phyloP scores from a whole-genome alignment of 495 filamentous ascomycete genomes.

The Melanomma pulvis-pyrius region DNA sequence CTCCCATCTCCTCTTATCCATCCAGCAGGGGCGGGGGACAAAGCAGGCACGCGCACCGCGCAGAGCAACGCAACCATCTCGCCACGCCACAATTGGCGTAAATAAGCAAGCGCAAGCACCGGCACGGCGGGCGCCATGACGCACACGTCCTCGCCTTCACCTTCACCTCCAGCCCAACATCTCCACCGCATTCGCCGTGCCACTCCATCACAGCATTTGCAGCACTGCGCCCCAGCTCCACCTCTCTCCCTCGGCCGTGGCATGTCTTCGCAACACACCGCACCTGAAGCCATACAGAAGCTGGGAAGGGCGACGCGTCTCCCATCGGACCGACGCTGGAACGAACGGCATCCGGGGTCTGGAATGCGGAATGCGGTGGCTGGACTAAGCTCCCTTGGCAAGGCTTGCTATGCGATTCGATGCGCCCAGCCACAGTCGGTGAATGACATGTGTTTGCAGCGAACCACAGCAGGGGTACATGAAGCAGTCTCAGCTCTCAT shows the following conservation, averaged over 20 bases:
- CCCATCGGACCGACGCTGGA: neutral
- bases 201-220: no score
- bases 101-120: conserved; percentile 4
- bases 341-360: neutral
- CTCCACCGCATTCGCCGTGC: no score
- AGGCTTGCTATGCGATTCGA: conserved; percentile 10
- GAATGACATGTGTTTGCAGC: neutral
- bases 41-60: neutral
- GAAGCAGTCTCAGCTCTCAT: conserved; percentile 1
- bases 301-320: neutral
- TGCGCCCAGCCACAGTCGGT: neutral
- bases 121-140: neutral
- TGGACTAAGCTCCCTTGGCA: conserved; percentile 20
- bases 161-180: no score
- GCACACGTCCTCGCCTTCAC: neutral
- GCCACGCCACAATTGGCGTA: conserved; percentile 17
- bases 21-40: no score
- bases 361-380: no score
- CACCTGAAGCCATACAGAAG: neutral
- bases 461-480: neutral
- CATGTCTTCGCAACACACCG: neutral
- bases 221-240: no score
- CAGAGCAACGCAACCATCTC: neutral
- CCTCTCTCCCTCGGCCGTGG: neutral
- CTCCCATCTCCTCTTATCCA: no score